Evolutionary conservation across 257 asterid genomes (phyloP).

Genomic region (Lycium barbarum): DNA sequence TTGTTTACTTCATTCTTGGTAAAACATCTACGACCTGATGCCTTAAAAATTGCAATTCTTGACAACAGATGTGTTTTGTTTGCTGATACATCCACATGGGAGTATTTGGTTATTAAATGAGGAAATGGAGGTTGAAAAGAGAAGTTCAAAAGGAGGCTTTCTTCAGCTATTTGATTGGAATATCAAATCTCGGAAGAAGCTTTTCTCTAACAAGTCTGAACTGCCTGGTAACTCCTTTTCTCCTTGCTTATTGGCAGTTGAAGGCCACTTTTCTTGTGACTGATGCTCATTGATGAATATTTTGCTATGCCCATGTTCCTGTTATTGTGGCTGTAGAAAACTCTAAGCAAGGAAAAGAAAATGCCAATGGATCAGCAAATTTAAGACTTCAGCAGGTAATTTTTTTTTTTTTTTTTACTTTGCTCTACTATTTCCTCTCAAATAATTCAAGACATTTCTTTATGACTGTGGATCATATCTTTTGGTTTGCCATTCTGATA

Average conservation of each 20-base stretch:
- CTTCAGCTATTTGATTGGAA: constrained; percentile 98
- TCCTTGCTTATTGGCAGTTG: constrained; percentile 15
- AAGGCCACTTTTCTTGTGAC: constrained; percentile 19
- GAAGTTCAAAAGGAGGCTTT: constrained; percentile 81
- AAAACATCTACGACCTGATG: background rate
- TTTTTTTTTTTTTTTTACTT: constrained; percentile 30
- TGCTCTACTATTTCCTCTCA: constrained; percentile 20
- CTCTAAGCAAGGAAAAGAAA: constrained; percentile 69
- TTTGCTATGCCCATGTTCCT: constrained; percentile 33
- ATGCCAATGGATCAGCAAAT: constrained; percentile 48
- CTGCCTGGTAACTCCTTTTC: constrained; percentile 60
- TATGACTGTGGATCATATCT: constrained; percentile 16
- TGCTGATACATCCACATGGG: constrained; percentile 26
- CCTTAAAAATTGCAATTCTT: background rate
- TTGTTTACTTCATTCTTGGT: constrained; percentile 18
- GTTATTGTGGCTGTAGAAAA: constrained; percentile 52
- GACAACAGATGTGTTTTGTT: constrained; percentile 44
- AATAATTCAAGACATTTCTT: constrained; percentile 23
- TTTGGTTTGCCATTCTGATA: constrained; percentile 24
- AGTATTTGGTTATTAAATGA: constrained; percentile 36
- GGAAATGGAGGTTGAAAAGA: constrained; percentile 87
- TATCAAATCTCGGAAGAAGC: constrained; percentile 87
- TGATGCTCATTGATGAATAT: constrained; percentile 30
- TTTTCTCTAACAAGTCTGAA: constrained; percentile 78
- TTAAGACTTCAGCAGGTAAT: constrained; percentile 67